These are phyloP conservation scores for Protea cynaroides DNA, from an alignment of 164 flowering plant species.

Conservation along the genomic window DNA sequence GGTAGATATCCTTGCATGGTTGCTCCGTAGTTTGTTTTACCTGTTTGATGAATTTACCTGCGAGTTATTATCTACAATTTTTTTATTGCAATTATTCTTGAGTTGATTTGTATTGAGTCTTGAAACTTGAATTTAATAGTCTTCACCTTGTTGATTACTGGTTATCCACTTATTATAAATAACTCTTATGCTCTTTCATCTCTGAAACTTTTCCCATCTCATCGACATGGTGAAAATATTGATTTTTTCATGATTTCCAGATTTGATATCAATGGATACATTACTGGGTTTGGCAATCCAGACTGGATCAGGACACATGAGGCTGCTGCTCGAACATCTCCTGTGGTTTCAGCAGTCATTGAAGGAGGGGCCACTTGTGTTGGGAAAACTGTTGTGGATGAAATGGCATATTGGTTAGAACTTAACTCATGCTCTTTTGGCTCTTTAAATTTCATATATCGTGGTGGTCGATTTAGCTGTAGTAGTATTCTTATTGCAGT, in stretches of 20 bases:
- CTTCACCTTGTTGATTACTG: background rate
- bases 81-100: background rate
- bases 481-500: no score
- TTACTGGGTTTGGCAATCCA: conserved; percentile 87
- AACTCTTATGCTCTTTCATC: background rate
- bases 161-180: no score
- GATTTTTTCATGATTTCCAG: conserved; percentile 35
- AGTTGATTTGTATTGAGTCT: background rate
- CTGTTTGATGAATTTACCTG: background rate
- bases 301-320: conserved; percentile 86
- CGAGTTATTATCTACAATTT: background rate
- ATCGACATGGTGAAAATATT: background rate
- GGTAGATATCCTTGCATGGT: background rate
- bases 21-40: background rate
- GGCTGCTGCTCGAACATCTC: conserved; percentile 54
- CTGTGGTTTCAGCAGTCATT: conserved; percentile 58
- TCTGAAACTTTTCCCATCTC: background rate
- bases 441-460: background rate
- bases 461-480: background rate
- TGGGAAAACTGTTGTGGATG: conserved; percentile 88
- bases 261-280: conserved; percentile 79
- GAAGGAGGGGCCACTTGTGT: conserved; percentile 90
- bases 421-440: background rate
- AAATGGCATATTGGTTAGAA: conserved; percentile 70
- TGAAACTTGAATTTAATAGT: background rate